phyloP scores from a whole-genome alignment of 2,329 filamentous ascomycete genomes.

The Albifimbria verrucaria region DNA sequence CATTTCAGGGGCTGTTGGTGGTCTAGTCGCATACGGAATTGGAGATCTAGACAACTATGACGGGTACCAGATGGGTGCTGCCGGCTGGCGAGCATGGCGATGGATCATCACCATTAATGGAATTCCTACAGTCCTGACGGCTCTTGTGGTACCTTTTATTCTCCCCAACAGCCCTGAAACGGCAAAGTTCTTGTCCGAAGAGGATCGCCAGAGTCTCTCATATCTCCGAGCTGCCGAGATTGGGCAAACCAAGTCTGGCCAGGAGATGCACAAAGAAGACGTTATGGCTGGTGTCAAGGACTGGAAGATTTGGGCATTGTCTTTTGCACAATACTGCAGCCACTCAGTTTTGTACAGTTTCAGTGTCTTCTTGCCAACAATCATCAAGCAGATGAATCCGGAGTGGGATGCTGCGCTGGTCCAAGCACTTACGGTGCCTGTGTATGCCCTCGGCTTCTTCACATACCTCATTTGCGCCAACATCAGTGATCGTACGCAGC shows the following conservation, averaged over 20 bases:
- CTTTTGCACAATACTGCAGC: slow-evolving; percentile 4
- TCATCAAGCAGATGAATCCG: slow-evolving; percentile 5
- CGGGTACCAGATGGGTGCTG: slow-evolving; percentile 1
- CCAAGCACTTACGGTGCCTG: neutral
- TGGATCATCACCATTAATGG: slow-evolving; percentile 11
- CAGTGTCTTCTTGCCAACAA: slow-evolving; percentile 10
- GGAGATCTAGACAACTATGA: slow-evolving; percentile 5
- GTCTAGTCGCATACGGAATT: slow-evolving; percentile 7
- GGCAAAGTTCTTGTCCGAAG: slow-evolving; percentile 57
- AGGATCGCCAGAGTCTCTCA: slow-evolving; percentile 47
- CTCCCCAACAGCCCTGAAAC: slow-evolving; percentile 66
- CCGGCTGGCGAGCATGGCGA: slow-evolving; percentile 6
- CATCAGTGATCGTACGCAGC: slow-evolving; percentile 2
- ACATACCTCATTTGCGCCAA: neutral
- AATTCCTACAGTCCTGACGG: slow-evolving; percentile 58
- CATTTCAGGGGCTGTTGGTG: slow-evolving; percentile 9
- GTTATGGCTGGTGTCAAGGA: slow-evolving; percentile 1
- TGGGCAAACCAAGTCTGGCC: slow-evolving; percentile 1
- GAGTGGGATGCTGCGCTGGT: neutral
- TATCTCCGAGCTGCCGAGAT: slow-evolving; percentile 28
- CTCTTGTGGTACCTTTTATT: slow-evolving; percentile 59
- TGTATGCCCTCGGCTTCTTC: neutral
- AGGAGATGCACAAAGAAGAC: slow-evolving; percentile 4
- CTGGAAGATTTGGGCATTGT: slow-evolving; percentile 2
- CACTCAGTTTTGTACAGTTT: slow-evolving; percentile 5